Conservation (phyloP, 345 rosid genomes). For the Eucalyptus regnans region DNA sequence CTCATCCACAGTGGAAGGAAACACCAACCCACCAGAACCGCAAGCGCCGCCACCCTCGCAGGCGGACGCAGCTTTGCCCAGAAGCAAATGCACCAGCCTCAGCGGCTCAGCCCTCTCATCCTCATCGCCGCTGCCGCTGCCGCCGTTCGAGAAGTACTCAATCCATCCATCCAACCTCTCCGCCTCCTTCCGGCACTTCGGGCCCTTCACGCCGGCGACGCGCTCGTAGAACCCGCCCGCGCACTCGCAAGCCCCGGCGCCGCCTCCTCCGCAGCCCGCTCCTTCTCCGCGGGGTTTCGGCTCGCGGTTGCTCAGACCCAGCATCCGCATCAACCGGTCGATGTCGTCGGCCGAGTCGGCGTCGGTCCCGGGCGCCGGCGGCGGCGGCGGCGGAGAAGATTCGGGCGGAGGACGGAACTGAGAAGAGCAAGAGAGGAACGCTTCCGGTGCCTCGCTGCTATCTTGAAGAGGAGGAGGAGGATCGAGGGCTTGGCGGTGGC, state of each 20-base stretch:
- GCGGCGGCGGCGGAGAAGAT: neutral
- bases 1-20: constrained; percentile 27
- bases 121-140: neutral
- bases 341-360: constrained; percentile 6
- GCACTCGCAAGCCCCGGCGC: neutral
- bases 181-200: constrained; percentile 26
- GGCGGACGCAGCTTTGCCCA: constrained; percentile 29
- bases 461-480: constrained; percentile 4
- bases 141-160: constrained; percentile 4
- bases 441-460: constrained; percentile 35
- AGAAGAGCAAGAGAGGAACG: constrained; percentile 19
- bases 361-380: neutral
- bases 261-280: neutral
- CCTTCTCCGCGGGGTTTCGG: neutral
- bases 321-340: constrained; percentile 8
- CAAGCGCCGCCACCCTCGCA: neutral
- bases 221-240: constrained; percentile 30
- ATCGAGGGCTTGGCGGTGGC: neutral
- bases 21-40: constrained; percentile 18
- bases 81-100: constrained; percentile 32
- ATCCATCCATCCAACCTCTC: constrained; percentile 39
- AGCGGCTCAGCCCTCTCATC: constrained; percentile 17
- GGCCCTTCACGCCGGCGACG: constrained; percentile 39
- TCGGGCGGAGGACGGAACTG: neutral
- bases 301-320: constrained; percentile 14